These are phyloP conservation scores for Verbascum thapsus DNA, from an alignment of 257 asterid species.

Conservation along the genomic window DNA sequence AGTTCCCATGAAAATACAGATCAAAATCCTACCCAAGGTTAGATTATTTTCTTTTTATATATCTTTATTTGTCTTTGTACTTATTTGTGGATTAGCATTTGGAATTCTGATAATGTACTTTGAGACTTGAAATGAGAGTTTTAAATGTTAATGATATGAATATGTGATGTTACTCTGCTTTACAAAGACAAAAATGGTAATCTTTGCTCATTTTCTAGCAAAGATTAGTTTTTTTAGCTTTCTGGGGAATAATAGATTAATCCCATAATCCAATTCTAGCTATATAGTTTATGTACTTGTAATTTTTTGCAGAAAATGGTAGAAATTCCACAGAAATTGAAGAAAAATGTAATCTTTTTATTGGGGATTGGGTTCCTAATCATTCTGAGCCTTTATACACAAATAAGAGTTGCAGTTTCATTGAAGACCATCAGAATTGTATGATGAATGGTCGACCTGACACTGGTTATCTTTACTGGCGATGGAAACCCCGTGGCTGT, in stretches of 20 bases:
- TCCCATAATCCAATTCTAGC: neutral
- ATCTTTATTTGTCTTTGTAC: neutral
- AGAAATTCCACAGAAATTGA: constrained; percentile 29
- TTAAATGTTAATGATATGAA: neutral
- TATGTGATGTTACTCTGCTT: constrained; percentile 3
- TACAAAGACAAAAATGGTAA: too few relatives aligned
- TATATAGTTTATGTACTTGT: constrained; percentile 13
- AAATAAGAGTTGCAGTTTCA: constrained; percentile 59
- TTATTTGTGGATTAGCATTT: neutral
- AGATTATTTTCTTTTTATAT: constrained; percentile 19
- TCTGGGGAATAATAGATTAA: constrained; percentile 14
- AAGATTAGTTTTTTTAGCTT: neutral
- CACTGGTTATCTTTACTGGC: constrained; percentile 71
- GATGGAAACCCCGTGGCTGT: constrained; percentile 75
- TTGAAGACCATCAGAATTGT: constrained; percentile 74
- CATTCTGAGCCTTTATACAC: constrained; percentile 67
- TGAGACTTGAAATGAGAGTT: constrained; percentile 15
- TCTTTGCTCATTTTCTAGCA: too few relatives aligned
- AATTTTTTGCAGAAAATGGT: constrained; percentile 20
- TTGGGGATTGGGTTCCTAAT: constrained; percentile 75
- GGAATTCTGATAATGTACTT: neutral
- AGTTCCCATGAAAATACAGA: constrained; percentile 29
- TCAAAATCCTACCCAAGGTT: constrained; percentile 49
- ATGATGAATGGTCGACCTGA: constrained; percentile 77
- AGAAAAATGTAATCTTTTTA: constrained; percentile 57